Percentiles rank a stretch among this genome's conserved stretches.
Evolutionary conservation across 805 yeast species (phyloP).

Genomic region (Gaillardinia entomophila): DNA sequence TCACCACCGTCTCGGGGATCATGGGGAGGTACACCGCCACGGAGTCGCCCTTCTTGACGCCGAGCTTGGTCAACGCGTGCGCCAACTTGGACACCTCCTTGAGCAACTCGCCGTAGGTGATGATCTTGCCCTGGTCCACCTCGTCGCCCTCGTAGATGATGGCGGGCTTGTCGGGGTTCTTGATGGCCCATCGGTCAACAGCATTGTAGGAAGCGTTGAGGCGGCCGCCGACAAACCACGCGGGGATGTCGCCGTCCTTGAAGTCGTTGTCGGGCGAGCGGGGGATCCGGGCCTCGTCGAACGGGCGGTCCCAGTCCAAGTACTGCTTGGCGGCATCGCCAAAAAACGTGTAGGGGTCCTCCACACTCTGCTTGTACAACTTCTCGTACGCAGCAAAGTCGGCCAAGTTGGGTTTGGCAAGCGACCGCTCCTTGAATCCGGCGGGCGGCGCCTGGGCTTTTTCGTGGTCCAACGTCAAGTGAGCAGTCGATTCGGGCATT

Average conservation of each 20-base stretch:
- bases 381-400: conserved; percentile 13
- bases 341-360: conserved; percentile 75
- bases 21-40: conserved; percentile 96
- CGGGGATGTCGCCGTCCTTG: conserved; percentile 66
- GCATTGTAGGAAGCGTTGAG: conserved; percentile 90
- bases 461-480: conserved; percentile 31
- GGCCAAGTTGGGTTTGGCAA: conserved; percentile 8
- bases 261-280: conserved; percentile 54
- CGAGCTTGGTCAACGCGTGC: conserved; percentile 74
- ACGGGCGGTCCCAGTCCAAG: conserved; percentile 76
- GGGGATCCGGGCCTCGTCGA: conserved; percentile 49
- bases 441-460: conserved; percentile 15
- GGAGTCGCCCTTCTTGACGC: conserved; percentile 90
- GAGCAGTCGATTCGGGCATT: conserved; percentile 4
- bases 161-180: conserved; percentile 78
- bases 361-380: conserved; percentile 68
- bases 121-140: conserved; percentile 60
- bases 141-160: conserved; percentile 93
- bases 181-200: conserved; percentile 92
- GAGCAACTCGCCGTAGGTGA: conserved; percentile 84
- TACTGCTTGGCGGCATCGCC: conserved; percentile 69
- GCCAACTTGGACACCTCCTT: conserved; percentile 83
- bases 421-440: conserved; percentile 12
- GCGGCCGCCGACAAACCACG: conserved; percentile 91
- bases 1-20: conserved; percentile 93